Conservation (phyloP, 306 rosid genomes). For the Prunus dulcis region DNA sequence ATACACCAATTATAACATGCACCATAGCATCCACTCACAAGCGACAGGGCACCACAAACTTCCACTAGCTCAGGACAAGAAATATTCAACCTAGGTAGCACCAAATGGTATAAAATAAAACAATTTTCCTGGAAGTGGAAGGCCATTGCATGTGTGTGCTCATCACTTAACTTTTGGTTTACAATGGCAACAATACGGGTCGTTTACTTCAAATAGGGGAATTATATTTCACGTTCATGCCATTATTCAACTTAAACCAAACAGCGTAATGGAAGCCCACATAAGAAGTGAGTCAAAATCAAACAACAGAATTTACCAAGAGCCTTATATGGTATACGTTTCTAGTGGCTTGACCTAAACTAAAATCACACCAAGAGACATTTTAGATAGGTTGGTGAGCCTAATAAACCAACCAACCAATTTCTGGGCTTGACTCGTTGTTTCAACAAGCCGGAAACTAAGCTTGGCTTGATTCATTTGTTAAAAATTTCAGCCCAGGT, state of each 20-base stretch:
- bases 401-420: neutral
- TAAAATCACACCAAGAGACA: neutral
- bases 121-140: neutral
- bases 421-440: neutral
- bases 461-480: neutral
- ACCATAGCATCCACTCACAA: neutral
- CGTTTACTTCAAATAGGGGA: neutral
- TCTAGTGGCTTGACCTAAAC: no score
- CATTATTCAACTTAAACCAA: neutral
- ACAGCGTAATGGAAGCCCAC: neutral
- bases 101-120: neutral
- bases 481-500: neutral
- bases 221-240: neutral
- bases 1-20: neutral
- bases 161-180: neutral
- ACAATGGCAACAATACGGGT: neutral
- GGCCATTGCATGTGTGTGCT: neutral
- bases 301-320: neutral
- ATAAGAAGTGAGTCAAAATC: neutral
- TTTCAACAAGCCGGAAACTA: neutral
- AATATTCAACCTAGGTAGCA: neutral
- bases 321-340: neutral
- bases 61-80: neutral
- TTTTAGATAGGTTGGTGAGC: neutral
- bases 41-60: neutral